Percentiles rank a stretch among this genome's conserved stretches.
Evolutionary conservation across 2,329 filamentous ascomycete species (phyloP).

Genomic region (Teratosphaeria viscida): DNA sequence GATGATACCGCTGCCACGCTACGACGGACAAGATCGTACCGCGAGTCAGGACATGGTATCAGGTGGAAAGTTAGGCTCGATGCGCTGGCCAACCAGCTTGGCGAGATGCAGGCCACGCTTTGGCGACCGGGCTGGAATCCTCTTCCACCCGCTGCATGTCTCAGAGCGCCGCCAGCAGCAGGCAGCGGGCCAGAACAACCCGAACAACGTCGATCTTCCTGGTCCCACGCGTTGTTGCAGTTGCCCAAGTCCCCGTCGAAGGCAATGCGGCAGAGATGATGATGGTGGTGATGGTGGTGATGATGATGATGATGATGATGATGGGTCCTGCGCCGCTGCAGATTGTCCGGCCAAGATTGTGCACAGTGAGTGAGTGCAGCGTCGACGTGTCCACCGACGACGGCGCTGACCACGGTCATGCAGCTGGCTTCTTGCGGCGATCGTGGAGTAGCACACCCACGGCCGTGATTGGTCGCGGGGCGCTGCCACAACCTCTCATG

Average conservation of each 20-base stretch:
- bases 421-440: not conserved
- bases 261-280: not conserved
- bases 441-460: not conserved
- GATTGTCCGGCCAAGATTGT: not conserved
- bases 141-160: not conserved
- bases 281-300: not conserved
- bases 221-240: not conserved
- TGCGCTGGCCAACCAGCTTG: not conserved
- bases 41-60: not conserved
- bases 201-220: not conserved
- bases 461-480: not conserved
- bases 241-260: not conserved
- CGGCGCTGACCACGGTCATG: not conserved
- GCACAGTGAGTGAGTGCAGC: not conserved
- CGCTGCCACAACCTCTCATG: not conserved
- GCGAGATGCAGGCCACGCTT: not conserved
- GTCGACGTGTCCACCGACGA: not conserved
- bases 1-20: not conserved
- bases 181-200: not conserved
- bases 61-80: not conserved
- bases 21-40: not conserved
- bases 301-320: not conserved
- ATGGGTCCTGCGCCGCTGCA: not conserved
- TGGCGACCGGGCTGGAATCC: not conserved
- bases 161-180: not conserved